Conservation (phyloP, 169 alveolate genomes). For the Plasmodium reichenowi region DNA sequence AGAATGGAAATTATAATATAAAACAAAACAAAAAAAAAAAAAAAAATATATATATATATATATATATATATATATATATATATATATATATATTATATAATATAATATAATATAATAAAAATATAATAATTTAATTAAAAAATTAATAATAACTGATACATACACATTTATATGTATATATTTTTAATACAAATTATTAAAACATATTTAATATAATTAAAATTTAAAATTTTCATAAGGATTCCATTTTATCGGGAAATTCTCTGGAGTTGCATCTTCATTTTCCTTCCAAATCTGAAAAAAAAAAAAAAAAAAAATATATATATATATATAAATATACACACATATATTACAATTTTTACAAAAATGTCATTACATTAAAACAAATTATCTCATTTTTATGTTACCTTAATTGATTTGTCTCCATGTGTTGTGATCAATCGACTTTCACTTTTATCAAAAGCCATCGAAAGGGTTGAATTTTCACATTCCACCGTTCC, state of each 20-base stretch:
- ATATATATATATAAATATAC: background rate
- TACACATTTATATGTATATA: background rate
- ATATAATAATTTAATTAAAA: conserved; percentile 4
- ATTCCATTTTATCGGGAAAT: conserved; percentile 83
- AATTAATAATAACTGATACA: background rate
- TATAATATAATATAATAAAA: background rate
- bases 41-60: background rate
- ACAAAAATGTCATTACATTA: background rate
- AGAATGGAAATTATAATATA: background rate
- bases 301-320: background rate
- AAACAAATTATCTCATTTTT: conserved; percentile 6
- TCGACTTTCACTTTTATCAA: conserved; percentile 96
- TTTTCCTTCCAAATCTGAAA: conserved; percentile 82
- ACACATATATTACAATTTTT: background rate
- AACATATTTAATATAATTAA: conserved; percentile 17
- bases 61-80: too few species aligned
- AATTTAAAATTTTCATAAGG: conserved; percentile 80
- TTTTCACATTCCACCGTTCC: conserved; percentile 98
- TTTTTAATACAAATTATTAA: conserved; percentile 3
- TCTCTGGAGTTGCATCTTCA: conserved; percentile 86
- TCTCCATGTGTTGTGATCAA: conserved; percentile 98
- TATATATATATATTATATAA: too few species aligned
- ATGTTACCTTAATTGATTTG: conserved; percentile 96
- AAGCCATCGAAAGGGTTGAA: conserved; percentile 93
- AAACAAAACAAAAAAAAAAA: background rate